Percentiles rank a stretch among this genome's conserved stretches.
Conservation (phyloP, 2,329 filamentous ascomycete genomes). For the Mycosphaerella sp. region DNA sequence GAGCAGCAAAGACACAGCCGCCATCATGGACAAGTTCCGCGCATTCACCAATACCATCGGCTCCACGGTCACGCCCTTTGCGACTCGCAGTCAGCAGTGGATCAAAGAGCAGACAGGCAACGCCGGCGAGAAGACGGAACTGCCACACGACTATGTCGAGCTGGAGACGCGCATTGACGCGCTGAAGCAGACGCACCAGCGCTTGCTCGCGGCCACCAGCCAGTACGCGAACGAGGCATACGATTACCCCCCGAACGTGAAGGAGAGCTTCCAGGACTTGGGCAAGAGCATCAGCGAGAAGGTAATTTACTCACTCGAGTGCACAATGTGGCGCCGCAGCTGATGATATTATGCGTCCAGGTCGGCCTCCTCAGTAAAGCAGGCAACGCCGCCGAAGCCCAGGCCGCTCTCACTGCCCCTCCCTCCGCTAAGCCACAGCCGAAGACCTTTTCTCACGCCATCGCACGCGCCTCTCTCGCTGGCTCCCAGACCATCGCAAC, state of each 20-base stretch:
- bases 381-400: conserved; percentile 80
- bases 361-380: conserved; percentile 73
- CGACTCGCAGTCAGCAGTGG: conserved; percentile 90
- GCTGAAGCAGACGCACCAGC: conserved; percentile 92
- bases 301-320: conserved; percentile 43
- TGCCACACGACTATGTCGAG: conserved; percentile 95
- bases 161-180: conserved; percentile 98
- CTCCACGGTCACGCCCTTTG: conserved; percentile 83
- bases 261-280: conserved; percentile 94
- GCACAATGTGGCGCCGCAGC: background rate
- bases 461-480: conserved; percentile 80
- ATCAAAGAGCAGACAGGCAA: conserved; percentile 96
- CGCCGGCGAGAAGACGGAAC: conserved; percentile 94
- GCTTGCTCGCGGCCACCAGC: conserved; percentile 91
- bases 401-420: conserved; percentile 85
- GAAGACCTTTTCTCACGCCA: conserved; percentile 96
- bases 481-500: conserved; percentile 72
- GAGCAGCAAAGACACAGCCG: background rate
- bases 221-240: conserved; percentile 84
- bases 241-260: conserved; percentile 96
- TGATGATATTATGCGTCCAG: conserved; percentile 11
- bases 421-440: conserved; percentile 90
- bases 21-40: conserved; percentile 60
- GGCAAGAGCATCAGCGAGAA: conserved; percentile 95
- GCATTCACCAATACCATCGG: conserved; percentile 57